Base-by-base conservation (phyloP, 495 filamentous ascomycete genomes). In the Penicillium canescens region DNA sequence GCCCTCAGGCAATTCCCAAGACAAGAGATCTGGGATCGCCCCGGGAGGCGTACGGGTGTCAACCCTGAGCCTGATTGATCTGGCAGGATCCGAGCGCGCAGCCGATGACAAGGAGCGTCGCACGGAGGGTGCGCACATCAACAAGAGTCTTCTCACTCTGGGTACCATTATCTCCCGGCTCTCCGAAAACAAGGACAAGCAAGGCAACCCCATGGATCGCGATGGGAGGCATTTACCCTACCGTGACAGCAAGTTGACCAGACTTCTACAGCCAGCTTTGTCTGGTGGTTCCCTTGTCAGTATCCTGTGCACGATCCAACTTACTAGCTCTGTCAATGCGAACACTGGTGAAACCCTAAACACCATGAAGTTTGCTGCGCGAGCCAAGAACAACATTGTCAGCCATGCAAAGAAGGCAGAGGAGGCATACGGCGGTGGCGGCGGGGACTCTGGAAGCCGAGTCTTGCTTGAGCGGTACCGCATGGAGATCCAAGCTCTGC, bases 351-450 rank as follows among this genome's bases (percentile, higher is more conserved):
- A 98, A 71, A 98, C 92, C 10, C 68, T 98, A 58, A 97, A 96
- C 68, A 98, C 94, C 0, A 76, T 98, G 46, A 98, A 98, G 62
- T 98, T 98, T 67, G 94, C 94, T 11, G 91, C 94, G 6, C 83
- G 95, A 50, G 94, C 94, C 36, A 96, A 94, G 78, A 98, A 98
- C 67, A 98, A 88, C 63, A 97, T 98, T 67, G 87, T 97, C 59
- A 96, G 92, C 60, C 94, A 97, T 71, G 94, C 94, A 10, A 97
- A 96, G 79, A 88, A 86, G 66, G 91, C 90, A 16, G 95, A 98
- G 61, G 93, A 96, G 59, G 88, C 93, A 21, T 78, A 94, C 37
- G 84, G 88, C 10, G 75, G 77, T 42, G 88, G 83, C 12, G 72
- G 69, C 51, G 86, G 83, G 9, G 92, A 96, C 71, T 85, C 90